Evolutionary conservation across 2,329 filamentous ascomycete genomes (phyloP), one percentile per base, ranked within the genome.

Genomic region (Cryphonectria carpinicola): DNA sequence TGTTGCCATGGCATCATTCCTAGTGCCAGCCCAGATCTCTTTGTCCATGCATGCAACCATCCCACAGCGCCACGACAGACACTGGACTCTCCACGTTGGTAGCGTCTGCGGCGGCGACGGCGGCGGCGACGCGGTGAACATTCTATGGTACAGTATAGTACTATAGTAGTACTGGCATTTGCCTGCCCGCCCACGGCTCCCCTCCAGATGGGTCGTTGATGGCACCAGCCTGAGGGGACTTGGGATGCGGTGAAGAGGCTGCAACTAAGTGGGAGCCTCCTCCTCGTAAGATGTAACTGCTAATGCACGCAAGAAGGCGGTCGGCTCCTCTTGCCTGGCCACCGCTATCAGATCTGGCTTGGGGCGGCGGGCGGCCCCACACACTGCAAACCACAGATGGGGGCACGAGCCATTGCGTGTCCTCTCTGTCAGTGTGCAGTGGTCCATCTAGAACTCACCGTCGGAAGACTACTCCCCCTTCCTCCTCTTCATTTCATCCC

Each of bases 161-260:
- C 46, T 22, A 19, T n/a, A 22, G 46, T 49, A 49, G 46, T 49
- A 49, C 46, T 6, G 8, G 2, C 46, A n/a, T 49, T 22, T 49
- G 46, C 46, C 46, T 22, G 46, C 17, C 43, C 43, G 43, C 22
- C 19, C 46, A 22, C 46, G n/a, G 46, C 17, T 49, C 22, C 46
- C 46, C 22, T 49, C 46, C 19, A 49, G 46, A 49, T 49, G 46
- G 46, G 46, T 49, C 46, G 46, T 49, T 49, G 46, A 49, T 49
- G 46, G 46, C 46, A 49, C 46, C 46, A 49, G 46, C 46, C 46
- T 49, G 46, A 49, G 46, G 22, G 19, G 22, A n/a, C 7, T 7
- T 49, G 46, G 84, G 25, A 52, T 65, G 65, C 65, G 65, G 65
- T 67, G 65, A 67, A 56, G 49, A 60, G 52, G 54, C 39, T 60